Percentiles rank a stretch among this genome's conserved stretches.
phyloP scores from a whole-genome alignment of 2,329 filamentous ascomycete genomes.

The Penicillium brasilianum region DNA sequence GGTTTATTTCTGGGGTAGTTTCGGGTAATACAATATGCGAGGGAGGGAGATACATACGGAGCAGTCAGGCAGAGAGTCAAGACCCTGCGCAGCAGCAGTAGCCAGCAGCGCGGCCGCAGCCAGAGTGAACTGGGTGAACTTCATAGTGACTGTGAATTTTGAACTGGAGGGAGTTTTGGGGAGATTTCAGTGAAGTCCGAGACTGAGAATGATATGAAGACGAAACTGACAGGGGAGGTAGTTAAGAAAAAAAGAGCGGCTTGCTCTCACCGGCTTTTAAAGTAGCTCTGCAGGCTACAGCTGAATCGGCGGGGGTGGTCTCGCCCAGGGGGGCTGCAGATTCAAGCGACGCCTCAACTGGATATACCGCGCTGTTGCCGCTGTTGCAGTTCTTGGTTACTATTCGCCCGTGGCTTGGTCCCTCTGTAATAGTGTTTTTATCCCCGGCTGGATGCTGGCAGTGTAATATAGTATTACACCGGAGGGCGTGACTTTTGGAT shows the following conservation, averaged over 20 bases:
- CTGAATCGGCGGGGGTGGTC: neutral
- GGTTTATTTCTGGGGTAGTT: neutral
- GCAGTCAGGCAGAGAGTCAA: constrained; percentile 56
- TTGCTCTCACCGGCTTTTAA: constrained; percentile 7
- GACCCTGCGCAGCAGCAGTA: constrained; percentile 53
- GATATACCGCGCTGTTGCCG: constrained; percentile 5
- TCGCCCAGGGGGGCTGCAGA: constrained; percentile 8
- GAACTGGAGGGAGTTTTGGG: neutral
- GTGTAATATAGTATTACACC: neutral
- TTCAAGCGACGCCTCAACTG: constrained; percentile 9
- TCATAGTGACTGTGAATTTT: constrained; percentile 48
- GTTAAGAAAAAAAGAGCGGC: neutral
- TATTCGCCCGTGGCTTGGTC: constrained; percentile 3
- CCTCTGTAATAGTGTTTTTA: constrained; percentile 3
- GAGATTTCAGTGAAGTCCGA: constrained; percentile 7
- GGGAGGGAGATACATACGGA: constrained; percentile 55
- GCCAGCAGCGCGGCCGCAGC: constrained; percentile 60
- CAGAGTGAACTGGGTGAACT: constrained; percentile 55
- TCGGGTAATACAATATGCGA: neutral
- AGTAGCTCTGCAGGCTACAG: neutral
- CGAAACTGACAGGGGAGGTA: neutral
- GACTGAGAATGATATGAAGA: neutral
- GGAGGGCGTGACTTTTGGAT: neutral
- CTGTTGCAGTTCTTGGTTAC: constrained; percentile 10
- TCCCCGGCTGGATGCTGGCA: neutral